Evolutionary conservation across 176 grass and related monocot species (phyloP).

Genomic region (Carex pumila): DNA sequence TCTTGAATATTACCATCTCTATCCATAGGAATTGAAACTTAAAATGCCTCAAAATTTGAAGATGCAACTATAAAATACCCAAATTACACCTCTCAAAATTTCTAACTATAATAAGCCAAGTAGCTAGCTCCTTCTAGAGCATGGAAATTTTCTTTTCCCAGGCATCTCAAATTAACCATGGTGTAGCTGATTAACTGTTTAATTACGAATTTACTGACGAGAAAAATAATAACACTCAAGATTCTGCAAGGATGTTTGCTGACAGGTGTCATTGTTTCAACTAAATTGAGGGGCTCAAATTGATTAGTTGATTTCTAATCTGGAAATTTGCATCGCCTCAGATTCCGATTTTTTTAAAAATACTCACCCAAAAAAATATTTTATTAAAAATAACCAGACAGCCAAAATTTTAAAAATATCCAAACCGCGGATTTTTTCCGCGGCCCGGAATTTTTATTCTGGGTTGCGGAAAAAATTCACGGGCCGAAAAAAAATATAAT

Average conservation of each 20-base stretch:
- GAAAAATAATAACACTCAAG: too few relatives aligned
- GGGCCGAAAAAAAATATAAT: too few relatives aligned
- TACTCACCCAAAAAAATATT: too few relatives aligned
- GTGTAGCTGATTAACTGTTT: too few relatives aligned
- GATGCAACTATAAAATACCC: neutral
- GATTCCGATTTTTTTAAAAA: too few relatives aligned
- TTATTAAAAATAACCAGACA: too few relatives aligned
- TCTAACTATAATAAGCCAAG: neutral
- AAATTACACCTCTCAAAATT: neutral
- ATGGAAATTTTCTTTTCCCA: too few relatives aligned
- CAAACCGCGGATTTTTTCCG: too few relatives aligned
- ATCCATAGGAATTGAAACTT: neutral
- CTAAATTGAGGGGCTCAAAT: neutral
- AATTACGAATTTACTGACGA: too few relatives aligned
- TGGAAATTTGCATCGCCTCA: neutral
- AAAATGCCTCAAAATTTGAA: neutral
- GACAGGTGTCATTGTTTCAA: neutral
- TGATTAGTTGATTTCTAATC: neutral
- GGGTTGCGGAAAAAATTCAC: too few relatives aligned
- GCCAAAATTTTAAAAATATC: too few relatives aligned
- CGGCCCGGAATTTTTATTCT: too few relatives aligned
- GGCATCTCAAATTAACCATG: neutral
- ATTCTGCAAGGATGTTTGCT: neutral
- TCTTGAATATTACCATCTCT: neutral
- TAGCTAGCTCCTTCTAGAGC: neutral